Evolutionary conservation across 129 eudicot genomes (phyloP), one percentile per base, ranked within the genome.

Genomic region (Tagetes patula): DNA sequence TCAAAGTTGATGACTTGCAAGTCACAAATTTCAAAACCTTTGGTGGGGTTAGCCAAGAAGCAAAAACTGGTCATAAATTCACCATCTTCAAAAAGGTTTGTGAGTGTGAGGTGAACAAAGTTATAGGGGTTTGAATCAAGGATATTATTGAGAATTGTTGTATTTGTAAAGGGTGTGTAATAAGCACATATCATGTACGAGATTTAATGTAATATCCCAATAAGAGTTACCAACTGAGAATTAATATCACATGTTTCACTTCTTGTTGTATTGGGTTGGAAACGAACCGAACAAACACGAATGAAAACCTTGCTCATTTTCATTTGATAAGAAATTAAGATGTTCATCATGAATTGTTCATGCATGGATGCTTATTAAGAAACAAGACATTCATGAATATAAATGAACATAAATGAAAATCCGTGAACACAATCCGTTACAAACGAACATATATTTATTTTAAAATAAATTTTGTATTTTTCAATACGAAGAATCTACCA

Each of bases 31-130:
- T 52, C 61, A 2, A 71, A 73, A 27, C 49, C 31, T 7, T 41
- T 73, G 13, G 75, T 56, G 2, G 84, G 85, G 47, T 81, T 89
- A 3, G 85, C 83, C 65, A 94, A 86, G 83, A 87, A 93, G 76
- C 80, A 84, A 72, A 73, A 84, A 31, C 85, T 89, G 6, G 85
- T 81, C 64, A 48, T 81, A 8, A 70, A 73, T 53, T 77, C 88
- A 38, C 76, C 90, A 3, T 74, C 85, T 59, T 78, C 81, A 53
- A 79, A 91, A 74, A 90, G 81, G 65, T 83, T 34, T 1, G 27
- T 46, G 33, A 41, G 63, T 27, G 37, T 13, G 36, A 32, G 71
- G 71, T 77, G 63, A 56, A 56, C 63, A 2, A 2, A 56, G 8
- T 56, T 37, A 56, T 30, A 32, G 49, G 64, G 65, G 20, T 40